phyloP scores from a whole-genome alignment of 129 eudicot species.

The Lactuca saligna region DNA sequence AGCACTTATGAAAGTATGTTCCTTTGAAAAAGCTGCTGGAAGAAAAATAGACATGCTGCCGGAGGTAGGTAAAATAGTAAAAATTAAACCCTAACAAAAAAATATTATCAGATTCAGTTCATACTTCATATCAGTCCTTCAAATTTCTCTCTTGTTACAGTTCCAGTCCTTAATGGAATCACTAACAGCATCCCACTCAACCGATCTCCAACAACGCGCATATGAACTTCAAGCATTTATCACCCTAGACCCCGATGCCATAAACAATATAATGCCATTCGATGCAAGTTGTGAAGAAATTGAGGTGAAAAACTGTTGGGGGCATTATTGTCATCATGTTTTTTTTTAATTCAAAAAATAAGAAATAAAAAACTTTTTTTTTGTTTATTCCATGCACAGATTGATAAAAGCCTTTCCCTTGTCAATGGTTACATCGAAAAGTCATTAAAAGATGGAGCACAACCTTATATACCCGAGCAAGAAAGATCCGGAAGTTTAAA shows the following conservation, averaged over 20 bases:
- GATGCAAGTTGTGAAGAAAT: slow-evolving; percentile 96
- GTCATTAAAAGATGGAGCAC: slow-evolving; percentile 84
- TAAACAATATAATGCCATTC: slow-evolving; percentile 73
- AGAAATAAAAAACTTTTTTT: not conserved
- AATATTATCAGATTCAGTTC: too few species aligned
- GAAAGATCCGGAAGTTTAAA: slow-evolving; percentile 53
- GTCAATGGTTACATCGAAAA: slow-evolving; percentile 63
- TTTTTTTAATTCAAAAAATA: not conserved
- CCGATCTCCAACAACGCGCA: slow-evolving; percentile 99
- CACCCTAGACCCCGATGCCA: slow-evolving; percentile 57
- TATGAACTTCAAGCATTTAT: slow-evolving; percentile 84
- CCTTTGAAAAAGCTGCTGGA: slow-evolving; percentile 92
- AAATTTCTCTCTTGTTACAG: slow-evolving; percentile 39
- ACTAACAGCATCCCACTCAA: slow-evolving; percentile 82
- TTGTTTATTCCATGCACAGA: slow-evolving; percentile 41
- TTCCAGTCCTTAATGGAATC: slow-evolving; percentile 88
- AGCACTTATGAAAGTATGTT: slow-evolving; percentile 85
- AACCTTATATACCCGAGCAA: slow-evolving; percentile 77
- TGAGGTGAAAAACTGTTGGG: slow-evolving; percentile 35
- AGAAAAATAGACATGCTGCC: slow-evolving; percentile 78
- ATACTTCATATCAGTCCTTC: not conserved
- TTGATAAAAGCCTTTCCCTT: slow-evolving; percentile 76
- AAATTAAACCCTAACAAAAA: not conserved
- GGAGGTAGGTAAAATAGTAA: slow-evolving; percentile 55
- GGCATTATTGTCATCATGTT: slow-evolving; percentile 29